Percentiles rank a stretch among this genome's conserved stretches.
These are phyloP conservation scores for Nitzschia inconspicua DNA, from an alignment of 108 stramenopile genomes.

Conservation along the genomic window DNA sequence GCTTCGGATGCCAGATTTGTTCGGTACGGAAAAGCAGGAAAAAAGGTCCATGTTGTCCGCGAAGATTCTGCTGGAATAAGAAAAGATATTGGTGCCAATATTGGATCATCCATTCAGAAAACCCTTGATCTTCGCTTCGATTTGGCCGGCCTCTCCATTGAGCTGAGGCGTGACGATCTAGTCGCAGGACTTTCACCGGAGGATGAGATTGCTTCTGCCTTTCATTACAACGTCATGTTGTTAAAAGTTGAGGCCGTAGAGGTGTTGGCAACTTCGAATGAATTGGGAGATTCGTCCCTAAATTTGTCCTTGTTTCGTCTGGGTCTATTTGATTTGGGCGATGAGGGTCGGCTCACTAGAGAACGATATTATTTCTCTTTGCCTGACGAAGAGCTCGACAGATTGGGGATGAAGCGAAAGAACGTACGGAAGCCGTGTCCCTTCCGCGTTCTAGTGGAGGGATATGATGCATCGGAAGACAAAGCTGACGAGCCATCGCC, in stretches of 20 bases:
- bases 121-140: constrained; percentile 37
- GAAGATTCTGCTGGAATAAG: too few species aligned
- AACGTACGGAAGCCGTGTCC: constrained; percentile 36
- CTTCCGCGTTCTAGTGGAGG: constrained; percentile 51
- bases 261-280: constrained; percentile 4
- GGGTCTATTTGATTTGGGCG: constrained; percentile 57
- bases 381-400: neutral
- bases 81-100: too few species aligned
- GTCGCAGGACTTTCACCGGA: constrained; percentile 15
- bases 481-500: neutral
- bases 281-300: constrained; percentile 28
- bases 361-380: constrained; percentile 26
- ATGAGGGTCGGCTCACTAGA: constrained; percentile 42
- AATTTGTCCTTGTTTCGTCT: constrained; percentile 41
- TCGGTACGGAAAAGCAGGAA: constrained; percentile 47
- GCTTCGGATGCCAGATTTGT: constrained; percentile 57
- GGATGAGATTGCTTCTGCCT: constrained; percentile 28
- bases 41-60: constrained; percentile 1
- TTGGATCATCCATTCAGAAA: neutral
- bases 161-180: constrained; percentile 48
- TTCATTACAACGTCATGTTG: constrained; percentile 46
- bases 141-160: constrained; percentile 43
- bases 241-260: constrained; percentile 37
- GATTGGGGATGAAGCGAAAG: constrained; percentile 12
- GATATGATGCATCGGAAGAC: constrained; percentile 29